phyloP scores from a whole-genome alignment of 257 asterid genomes.

The Solanum chmielewskii region DNA sequence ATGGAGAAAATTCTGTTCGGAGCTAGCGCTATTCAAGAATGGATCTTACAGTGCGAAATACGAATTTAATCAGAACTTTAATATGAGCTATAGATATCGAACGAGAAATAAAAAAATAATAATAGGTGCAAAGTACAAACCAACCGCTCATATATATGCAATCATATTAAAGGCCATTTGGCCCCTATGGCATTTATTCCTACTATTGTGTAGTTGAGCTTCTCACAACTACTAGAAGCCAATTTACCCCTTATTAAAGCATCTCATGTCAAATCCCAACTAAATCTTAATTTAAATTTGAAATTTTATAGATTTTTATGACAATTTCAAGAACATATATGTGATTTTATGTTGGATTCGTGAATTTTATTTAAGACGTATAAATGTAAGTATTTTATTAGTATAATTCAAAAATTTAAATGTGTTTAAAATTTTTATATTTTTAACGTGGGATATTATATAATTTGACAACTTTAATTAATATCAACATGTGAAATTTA shows the following conservation, averaged over 20 bases:
- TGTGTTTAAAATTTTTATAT: not conserved
- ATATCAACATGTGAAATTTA: not conserved
- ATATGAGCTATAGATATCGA: not conserved
- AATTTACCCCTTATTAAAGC: not conserved
- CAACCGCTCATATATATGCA: not conserved
- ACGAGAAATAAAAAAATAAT: no score
- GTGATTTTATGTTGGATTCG: not conserved
- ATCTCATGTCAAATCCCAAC: not conserved
- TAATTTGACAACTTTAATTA: not conserved
- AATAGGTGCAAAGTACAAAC: not conserved
- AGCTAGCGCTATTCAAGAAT: no score
- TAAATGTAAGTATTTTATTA: not conserved
- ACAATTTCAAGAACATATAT: not conserved
- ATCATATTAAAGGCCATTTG: not conserved
- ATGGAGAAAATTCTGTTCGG: no score
- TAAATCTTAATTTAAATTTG: not conserved
- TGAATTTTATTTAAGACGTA: not conserved
- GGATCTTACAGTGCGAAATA: fast-evolving
- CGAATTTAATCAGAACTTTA: no score
- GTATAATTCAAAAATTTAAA: not conserved
- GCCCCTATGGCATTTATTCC: not conserved
- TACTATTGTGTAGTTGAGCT: not conserved
- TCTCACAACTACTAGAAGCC: not conserved
- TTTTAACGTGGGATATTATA: not conserved
- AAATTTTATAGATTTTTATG: not conserved